Percentiles rank a stretch among this genome's conserved stretches.
phyloP scores from a whole-genome alignment of 805 yeast species.

The Ogataea allantospora region DNA sequence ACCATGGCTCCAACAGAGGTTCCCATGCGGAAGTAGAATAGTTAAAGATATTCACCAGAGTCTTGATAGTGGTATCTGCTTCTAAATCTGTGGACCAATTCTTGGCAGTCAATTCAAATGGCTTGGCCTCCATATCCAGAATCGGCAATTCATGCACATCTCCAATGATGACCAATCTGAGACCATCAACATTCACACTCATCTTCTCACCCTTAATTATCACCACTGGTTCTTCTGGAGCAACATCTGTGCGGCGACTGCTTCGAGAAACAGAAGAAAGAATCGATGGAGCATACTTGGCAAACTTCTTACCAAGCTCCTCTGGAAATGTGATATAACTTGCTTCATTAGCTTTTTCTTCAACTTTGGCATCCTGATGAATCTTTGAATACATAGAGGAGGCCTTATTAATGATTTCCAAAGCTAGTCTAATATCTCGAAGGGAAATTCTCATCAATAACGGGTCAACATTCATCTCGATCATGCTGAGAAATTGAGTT shows the following conservation, averaged over 20 bases:
- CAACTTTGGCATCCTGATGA: constrained; percentile 16
- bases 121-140: constrained; percentile 67
- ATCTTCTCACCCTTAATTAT: constrained; percentile 68
- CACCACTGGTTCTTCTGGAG: constrained; percentile 32
- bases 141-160: constrained; percentile 90
- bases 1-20: constrained; percentile 88
- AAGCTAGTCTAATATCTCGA: constrained; percentile 81
- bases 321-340: constrained; percentile 49
- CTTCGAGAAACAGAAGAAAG: constrained; percentile 47
- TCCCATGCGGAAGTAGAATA: constrained; percentile 94
- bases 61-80: constrained; percentile 62
- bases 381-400: constrained; percentile 44
- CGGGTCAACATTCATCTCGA: constrained; percentile 76
- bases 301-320: constrained; percentile 57
- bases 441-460: constrained; percentile 77
- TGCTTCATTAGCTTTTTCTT: constrained; percentile 6
- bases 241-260: constrained; percentile 17
- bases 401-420: constrained; percentile 70
- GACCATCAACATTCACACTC: constrained; percentile 65
- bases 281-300: constrained; percentile 69
- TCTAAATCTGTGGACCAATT: constrained; percentile 87
- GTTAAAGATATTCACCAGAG: constrained; percentile 75
- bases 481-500: constrained; percentile 55
- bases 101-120: constrained; percentile 64
- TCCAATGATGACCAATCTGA: constrained; percentile 81